Conservation (phyloP, 2,329 filamentous ascomycete species). For the Orbilia quercus region DNA sequence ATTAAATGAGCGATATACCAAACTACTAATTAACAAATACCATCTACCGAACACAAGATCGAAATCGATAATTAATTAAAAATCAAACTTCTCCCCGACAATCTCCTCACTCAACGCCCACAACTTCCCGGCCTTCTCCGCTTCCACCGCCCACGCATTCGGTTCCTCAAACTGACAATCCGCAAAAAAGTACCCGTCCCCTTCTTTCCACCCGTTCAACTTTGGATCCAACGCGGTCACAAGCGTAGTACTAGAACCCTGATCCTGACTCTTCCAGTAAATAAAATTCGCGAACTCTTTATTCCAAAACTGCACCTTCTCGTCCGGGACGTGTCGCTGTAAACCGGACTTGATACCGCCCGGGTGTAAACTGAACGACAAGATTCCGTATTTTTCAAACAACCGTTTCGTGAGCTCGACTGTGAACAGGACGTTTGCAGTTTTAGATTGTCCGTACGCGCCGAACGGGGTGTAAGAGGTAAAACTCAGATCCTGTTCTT, state of each 20-base stretch:
- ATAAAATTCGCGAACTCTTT: conserved; percentile 7
- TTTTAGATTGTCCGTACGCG: conserved; percentile 68
- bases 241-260: conserved; percentile 64
- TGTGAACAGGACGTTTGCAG: conserved; percentile 67
- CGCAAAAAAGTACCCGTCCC: conserved; percentile 28
- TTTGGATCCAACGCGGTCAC: conserved; percentile 65
- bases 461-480: conserved; percentile 62
- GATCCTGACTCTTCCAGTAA: conserved; percentile 62
- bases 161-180: conserved; percentile 38
- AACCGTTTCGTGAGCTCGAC: conserved; percentile 63
- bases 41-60: too few relatives aligned
- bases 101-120: conserved; percentile 66
- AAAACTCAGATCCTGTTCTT: conserved; percentile 25
- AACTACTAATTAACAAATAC: too few relatives aligned
- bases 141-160: conserved; percentile 61
- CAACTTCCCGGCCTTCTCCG: conserved; percentile 63
- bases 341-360: conserved; percentile 60
- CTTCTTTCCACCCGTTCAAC: conserved; percentile 60
- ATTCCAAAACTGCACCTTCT: conserved; percentile 11
- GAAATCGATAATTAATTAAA: too few relatives aligned
- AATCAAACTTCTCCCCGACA: conserved; percentile 63
- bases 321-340: conserved; percentile 11
- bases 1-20: too few relatives aligned
- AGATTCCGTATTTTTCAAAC: conserved; percentile 61
- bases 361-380: conserved; percentile 65